Base-by-base conservation (phyloP, 2,329 filamentous ascomycete species). In the Cryphonectria carpinicola region DNA sequence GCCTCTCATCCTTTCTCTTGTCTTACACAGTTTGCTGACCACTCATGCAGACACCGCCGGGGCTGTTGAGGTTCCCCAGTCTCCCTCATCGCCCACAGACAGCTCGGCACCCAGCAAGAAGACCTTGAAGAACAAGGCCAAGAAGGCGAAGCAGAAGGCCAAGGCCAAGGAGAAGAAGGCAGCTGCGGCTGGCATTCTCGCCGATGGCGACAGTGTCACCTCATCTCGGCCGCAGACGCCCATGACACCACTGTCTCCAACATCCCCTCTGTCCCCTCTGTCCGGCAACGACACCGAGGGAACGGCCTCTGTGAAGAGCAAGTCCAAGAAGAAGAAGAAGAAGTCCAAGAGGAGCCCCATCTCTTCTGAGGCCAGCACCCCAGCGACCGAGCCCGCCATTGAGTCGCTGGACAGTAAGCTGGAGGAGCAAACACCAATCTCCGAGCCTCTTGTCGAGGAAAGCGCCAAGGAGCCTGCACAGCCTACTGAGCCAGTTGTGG, bases 81-180 rank as follows among this genome's bases (percentile, higher is more conserved):
- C 68, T 61, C 71, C 71, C 28, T 39, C 58, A 22, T 72, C 68
- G 61, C 68, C 71, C 46, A 66, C 58, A 39, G 39, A 54, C 46
- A 43, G 41, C 41, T 65, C 63, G 8, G 52, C 69, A n/a, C 58
- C 70, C 28, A 74, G 71, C 67, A 72, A 70, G 19, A 73, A 69
- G 67, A 74, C 73, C 63, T 69, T 66, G 63, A 73, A 73, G 46
- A 72, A 71, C 64, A 74, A 74, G 70, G 71, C 66, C 69, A 74
- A 72, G 56, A 71, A 73, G 54, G 69, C 71, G 46, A 75, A 75
- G 70, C 69, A 71, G 60, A 72, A 71, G 68, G 71, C 70, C 66
- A 76, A 73, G 65, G 71, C 70, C 28, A 73, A 73, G 71, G 69
- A 70, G 35, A 73, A 73, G 70, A 71, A 71, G 43, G 66, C 71